phyloP scores from a whole-genome alignment of 805 yeast genomes.

The Sungouiozyma intestinalis region DNA sequence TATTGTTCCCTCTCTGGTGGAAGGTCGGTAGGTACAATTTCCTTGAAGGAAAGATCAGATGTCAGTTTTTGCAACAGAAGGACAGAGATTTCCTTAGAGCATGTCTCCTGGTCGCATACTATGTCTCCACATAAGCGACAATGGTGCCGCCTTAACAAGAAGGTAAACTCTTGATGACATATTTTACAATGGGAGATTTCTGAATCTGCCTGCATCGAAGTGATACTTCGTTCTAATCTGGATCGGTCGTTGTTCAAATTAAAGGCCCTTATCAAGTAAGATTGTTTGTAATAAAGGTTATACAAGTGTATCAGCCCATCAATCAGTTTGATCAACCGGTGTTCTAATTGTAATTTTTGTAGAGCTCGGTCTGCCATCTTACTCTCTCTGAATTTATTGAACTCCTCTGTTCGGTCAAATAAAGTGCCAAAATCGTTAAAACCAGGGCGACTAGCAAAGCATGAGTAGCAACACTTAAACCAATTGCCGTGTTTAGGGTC shows the following conservation, averaged over 20 bases:
- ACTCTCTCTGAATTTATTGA: conserved; percentile 32
- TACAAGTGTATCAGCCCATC: conserved; percentile 23
- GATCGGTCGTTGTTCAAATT: conserved; percentile 20
- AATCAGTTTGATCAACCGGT: conserved; percentile 42
- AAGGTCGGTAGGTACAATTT: conserved; percentile 9
- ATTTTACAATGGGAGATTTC: conserved; percentile 45
- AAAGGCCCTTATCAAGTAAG: conserved; percentile 4
- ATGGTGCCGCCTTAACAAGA: conserved; percentile 69
- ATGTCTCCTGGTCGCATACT: conserved; percentile 61
- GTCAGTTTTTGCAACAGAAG: conserved; percentile 18
- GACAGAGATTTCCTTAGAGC: conserved; percentile 66
- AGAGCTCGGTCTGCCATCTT: conserved; percentile 41
- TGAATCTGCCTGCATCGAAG: conserved; percentile 56
- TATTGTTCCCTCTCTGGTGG: conserved; percentile 2
- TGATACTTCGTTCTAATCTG: conserved; percentile 38
- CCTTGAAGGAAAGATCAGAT: conserved; percentile 16
- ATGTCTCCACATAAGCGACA: conserved; percentile 81
- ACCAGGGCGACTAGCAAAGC: conserved; percentile 49
- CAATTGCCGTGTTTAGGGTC: conserved; percentile 46
- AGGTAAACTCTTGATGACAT: conserved; percentile 49
- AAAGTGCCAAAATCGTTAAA: conserved; percentile 36
- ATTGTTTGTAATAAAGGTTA: conserved; percentile 10
- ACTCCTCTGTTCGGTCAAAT: conserved; percentile 38
- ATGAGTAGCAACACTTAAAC: conserved; percentile 57
- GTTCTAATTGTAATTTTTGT: conserved; percentile 47